A percentile compares a stretch with the other conserved stretches of the same genome.
Evolutionary conservation across 345 rosid species (phyloP).

Genomic region (Camelina sativa): DNA sequence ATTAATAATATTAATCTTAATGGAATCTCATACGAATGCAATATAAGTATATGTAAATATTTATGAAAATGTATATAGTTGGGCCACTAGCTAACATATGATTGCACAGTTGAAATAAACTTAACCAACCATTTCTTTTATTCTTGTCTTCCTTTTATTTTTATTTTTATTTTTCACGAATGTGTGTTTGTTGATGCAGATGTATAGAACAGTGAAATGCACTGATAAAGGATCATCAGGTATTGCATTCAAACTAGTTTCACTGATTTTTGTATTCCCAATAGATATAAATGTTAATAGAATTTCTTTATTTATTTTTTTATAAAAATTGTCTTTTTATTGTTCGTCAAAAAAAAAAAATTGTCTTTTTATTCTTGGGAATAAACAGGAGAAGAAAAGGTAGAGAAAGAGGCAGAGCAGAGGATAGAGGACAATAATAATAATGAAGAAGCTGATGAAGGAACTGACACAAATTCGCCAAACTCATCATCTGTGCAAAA

Average conservation of each 20-base stretch:
- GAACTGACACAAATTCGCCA: conserved; percentile 46
- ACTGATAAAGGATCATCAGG: conserved; percentile 87
- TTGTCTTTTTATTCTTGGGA: neutral
- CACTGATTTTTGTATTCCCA: conserved; percentile 33
- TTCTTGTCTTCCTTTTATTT: conserved; percentile 21
- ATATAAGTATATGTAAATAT: conserved; percentile 2
- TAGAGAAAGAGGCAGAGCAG: conserved; percentile 44
- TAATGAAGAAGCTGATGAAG: conserved; percentile 39
- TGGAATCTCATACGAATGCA: conserved; percentile 12
- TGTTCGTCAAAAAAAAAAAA: no score
- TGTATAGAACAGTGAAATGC: conserved; percentile 99
- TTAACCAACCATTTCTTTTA: conserved; percentile 40
- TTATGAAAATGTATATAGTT: conserved; percentile 9
- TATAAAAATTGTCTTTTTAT: neutral
- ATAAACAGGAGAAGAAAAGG: conserved; percentile 42
- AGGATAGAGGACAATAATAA: conserved; percentile 38
- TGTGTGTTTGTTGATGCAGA: conserved; percentile 70
- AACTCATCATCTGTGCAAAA: conserved; percentile 42
- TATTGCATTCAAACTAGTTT: conserved; percentile 42
- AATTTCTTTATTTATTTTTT: conserved; percentile 37
- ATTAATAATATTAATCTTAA: neutral
- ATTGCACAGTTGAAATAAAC: conserved; percentile 48
- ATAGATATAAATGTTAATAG: conserved; percentile 35
- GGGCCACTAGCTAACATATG: conserved; percentile 38
- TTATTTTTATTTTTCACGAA: conserved; percentile 30